Percentiles rank a stretch among this genome's conserved stretches.
Evolutionary conservation across 371 early-diverging fungal genomes (phyloP).

Genomic region (Haplosporangium sp.): DNA sequence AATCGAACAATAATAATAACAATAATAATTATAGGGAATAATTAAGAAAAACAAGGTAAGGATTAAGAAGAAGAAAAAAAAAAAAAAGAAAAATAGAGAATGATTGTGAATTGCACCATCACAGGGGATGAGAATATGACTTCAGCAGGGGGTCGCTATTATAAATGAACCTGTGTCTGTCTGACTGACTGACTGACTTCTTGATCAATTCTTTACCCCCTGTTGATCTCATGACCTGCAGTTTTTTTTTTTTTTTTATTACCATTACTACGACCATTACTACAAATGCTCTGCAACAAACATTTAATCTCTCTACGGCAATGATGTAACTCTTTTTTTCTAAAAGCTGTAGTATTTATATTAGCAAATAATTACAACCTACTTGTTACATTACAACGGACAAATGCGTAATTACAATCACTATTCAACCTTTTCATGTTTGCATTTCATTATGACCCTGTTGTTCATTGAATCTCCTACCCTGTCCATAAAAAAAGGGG

Average conservation of each 20-base stretch:
- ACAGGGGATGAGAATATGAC: background rate
- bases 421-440: no score
- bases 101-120: background rate
- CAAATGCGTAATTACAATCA: background rate
- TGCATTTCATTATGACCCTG: no score
- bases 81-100: background rate
- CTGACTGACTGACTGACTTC: background rate
- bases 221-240: slow-evolving; percentile 12
- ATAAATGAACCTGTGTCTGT: background rate
- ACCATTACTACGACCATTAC: background rate
- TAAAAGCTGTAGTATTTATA: background rate
- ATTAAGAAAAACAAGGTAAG: background rate
- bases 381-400: background rate
- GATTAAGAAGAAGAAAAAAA: background rate
- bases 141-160: background rate
- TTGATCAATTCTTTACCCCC: slow-evolving; percentile 5
- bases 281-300: background rate
- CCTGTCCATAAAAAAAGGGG: background rate
- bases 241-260: slow-evolving; percentile 3
- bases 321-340: background rate
- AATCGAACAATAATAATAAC: no score
- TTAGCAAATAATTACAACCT: no score
- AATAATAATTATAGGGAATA: background rate
- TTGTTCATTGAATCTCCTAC: background rate
- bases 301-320: slow-evolving; percentile 1